Evolutionary conservation across 208 protist genomes (phyloP).

Genomic region (Crithidia mellificae): DNA sequence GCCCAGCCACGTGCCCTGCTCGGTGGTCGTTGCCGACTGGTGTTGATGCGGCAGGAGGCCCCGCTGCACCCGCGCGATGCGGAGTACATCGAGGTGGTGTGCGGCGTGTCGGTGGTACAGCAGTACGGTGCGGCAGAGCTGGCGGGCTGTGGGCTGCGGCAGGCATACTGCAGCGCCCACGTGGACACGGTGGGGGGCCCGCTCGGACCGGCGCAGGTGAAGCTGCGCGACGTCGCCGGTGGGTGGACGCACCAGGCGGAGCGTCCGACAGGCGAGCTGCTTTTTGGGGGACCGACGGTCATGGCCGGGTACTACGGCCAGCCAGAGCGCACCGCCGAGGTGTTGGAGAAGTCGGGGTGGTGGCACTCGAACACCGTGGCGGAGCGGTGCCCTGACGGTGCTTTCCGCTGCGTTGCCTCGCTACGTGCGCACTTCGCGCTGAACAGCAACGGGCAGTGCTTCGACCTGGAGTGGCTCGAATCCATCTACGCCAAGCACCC

Average conservation of each 20-base stretch:
- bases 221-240: slow-evolving; percentile 86
- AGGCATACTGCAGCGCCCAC: slow-evolving; percentile 53
- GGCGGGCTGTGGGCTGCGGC: slow-evolving; percentile 56
- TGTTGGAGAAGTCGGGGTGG: slow-evolving; percentile 78
- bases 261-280: slow-evolving; percentile 77
- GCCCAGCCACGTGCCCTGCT: slow-evolving; percentile 39
- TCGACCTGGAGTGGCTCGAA: slow-evolving; percentile 86
- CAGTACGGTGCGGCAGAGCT: slow-evolving; percentile 92
- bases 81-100: slow-evolving; percentile 86
- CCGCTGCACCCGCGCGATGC: slow-evolving; percentile 69
- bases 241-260: slow-evolving; percentile 70
- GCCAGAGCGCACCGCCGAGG: slow-evolving; percentile 82
- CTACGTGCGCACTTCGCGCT: slow-evolving; percentile 81
- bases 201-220: slow-evolving; percentile 77
- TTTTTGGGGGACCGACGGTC: slow-evolving; percentile 76
- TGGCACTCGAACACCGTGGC: slow-evolving; percentile 90
- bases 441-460: slow-evolving; percentile 92
- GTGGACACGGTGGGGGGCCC: slow-evolving; percentile 60
- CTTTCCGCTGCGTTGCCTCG: slow-evolving; percentile 69
- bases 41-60: slow-evolving; percentile 75
- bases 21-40: slow-evolving; percentile 56
- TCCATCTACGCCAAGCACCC: slow-evolving; percentile 49
- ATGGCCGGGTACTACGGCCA: slow-evolving; percentile 93
- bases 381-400: slow-evolving; percentile 43
- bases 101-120: slow-evolving; percentile 39